Evolutionary conservation across 1,284 basidiomycete species (phyloP), one percentile per base, ranked within the genome.

Genomic region (Trichosporon asahii): DNA sequence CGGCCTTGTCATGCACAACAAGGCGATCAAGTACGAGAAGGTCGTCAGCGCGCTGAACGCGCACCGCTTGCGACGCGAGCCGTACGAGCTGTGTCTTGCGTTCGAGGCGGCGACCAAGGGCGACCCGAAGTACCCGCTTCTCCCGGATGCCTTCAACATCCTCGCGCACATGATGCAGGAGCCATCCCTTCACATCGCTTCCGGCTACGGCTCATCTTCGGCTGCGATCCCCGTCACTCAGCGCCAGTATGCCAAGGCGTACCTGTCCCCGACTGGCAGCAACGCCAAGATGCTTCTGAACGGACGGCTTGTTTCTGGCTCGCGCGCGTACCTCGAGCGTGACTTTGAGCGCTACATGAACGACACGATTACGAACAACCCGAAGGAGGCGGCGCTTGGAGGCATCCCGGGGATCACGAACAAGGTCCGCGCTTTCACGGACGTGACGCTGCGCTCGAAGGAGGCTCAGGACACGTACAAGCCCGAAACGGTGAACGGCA

Each of bases 21-120:
- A 94, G 84, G 95, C 96, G 93, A 92, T 95, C 89, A 90, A 89
- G n/a, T 98, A 96, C 80, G 92, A 94, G 82, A 88, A 89, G 68
- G 89, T 92, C 35, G 86, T 96, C 55, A 95, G 93, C 80, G 68
- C 65, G 44, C 74, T 83, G n/a, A 82, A 84, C 70, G 71, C 74
- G 64, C 71, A 71, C 65, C 72, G 82, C 65, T 68, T 81, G 68
- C 74, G 77, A 46, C 76, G 77, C 70, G 76, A 79, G 67, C 76
- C 77, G 12, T 76, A 74, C 37, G 77, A 78, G 69, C 66, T 78
- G 1, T 77, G 77, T 68, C 79, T 77, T 49, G 77, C 78, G 5
- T 70, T 82, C 18, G 78, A 76, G 61, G 76, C 76, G 21, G 75
- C 76, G 11, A 77, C 77, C 65, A 79, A 80, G 68, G 76, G 74